phyloP scores from a whole-genome alignment of 176 grass and related monocot genomes.

The Raddia distichophylla region DNA sequence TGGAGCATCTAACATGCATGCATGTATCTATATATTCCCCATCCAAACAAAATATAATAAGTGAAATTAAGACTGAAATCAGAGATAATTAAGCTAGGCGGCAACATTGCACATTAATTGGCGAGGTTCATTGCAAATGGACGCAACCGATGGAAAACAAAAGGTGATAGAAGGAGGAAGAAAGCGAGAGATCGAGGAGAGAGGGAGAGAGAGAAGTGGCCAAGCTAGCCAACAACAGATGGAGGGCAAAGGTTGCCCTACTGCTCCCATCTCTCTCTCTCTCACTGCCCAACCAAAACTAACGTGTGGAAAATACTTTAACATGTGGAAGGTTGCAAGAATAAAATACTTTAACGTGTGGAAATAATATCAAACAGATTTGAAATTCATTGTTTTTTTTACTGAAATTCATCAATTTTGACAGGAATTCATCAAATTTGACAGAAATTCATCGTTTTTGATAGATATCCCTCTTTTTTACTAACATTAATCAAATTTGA shows the following conservation, averaged over 20 bases:
- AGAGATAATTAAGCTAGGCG: background rate
- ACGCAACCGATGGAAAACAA: slow-evolving; percentile 21
- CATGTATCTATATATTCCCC: background rate
- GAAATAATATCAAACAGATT: too few relatives aligned
- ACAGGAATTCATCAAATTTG: too few relatives aligned
- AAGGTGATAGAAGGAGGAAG: slow-evolving; percentile 1
- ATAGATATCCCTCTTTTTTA: too few relatives aligned
- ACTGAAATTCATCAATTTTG: too few relatives aligned
- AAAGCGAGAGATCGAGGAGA: background rate
- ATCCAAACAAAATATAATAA: background rate
- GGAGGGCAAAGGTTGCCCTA: slow-evolving; percentile 38
- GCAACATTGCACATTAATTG: background rate
- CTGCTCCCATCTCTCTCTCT: slow-evolving; percentile 7
- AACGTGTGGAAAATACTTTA: too few relatives aligned
- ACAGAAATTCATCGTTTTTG: too few relatives aligned
- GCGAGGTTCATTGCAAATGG: background rate
- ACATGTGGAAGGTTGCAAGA: too few relatives aligned
- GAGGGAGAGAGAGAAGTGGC: background rate
- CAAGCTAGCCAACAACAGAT: background rate
- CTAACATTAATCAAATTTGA: too few relatives aligned
- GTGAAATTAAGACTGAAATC: background rate
- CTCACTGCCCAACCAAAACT: too few relatives aligned
- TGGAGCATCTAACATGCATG: too few relatives aligned
- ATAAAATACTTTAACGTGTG: too few relatives aligned
- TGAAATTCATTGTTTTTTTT: too few relatives aligned